Evolutionary conservation across 1,284 basidiomycete genomes (phyloP), one percentile per base, ranked within the genome.

Genomic region (Athelia sp.): DNA sequence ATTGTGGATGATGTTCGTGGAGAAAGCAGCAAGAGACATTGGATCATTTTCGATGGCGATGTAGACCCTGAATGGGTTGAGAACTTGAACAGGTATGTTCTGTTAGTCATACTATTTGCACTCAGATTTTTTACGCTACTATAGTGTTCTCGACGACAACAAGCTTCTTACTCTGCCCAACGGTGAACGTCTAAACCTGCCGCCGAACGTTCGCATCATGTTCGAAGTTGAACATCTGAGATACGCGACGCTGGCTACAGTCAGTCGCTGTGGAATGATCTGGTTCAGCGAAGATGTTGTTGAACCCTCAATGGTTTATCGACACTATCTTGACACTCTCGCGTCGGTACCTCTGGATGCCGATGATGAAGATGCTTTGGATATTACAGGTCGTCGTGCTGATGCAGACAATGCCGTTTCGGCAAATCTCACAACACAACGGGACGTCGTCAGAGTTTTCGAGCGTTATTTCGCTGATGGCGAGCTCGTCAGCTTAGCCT

Each of bases 21-120:
- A 24, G 98, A 98, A 70, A 97, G 93, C 65, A 78, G 82, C 24
- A 98, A 98, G 73, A 78, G 96, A 19, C 97, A 99, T 65, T 99
- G 97, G 97, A 99, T 99, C 61, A 91, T 99, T 54, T 99, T 99
- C 57, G 97, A 99, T 62, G 97, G 97, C 52, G 97, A 99, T 64
- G 96, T 99, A 46, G 98, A 99, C 75, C 97, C 97, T 0, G 97
- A 99, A 70, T 99, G 97, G 98, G 97, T 99, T 6, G 98, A 99
- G 71, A 99, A 99, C 67, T 73, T 99, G 70, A 99, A 99, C 72
- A 97, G 93, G 93, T 90, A 44, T 32, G 79, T 70, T 29, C 13
- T 29, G n/a, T n/a, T n/a, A 34, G n/a, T 11, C 21, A n/a, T 24
- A 6, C 22, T 26, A 43, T 21, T 42, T 32, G 21, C 40, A 47